A percentile compares a stretch with the other conserved stretches of the same genome.
phyloP scores from a whole-genome alignment of 2,329 filamentous ascomycete genomes.

The Arthrocladium fulminans region DNA sequence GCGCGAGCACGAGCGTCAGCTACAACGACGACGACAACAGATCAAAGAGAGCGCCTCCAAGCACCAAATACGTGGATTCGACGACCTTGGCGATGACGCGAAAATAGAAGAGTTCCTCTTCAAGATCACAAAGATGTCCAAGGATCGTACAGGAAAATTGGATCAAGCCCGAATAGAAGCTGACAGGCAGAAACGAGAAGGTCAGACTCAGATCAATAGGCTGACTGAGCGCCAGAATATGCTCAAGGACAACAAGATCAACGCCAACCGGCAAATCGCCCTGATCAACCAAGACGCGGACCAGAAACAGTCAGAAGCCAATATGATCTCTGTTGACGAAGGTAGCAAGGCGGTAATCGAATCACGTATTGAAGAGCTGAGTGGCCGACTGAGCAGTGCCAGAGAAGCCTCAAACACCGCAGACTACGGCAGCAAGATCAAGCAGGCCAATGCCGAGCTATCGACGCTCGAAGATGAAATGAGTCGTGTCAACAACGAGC shows the following conservation, averaged over 20 bases:
- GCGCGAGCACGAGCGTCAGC: constrained; percentile 72
- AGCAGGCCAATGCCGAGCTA: constrained; percentile 56
- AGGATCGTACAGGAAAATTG: constrained; percentile 69
- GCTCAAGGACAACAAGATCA: constrained; percentile 63
- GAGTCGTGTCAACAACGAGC: constrained; percentile 65
- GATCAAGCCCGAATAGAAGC: constrained; percentile 67
- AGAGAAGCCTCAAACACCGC: constrained; percentile 55
- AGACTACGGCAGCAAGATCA: constrained; percentile 63
- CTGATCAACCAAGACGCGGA: constrained; percentile 63
- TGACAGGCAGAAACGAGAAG: constrained; percentile 62
- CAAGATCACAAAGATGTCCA: constrained; percentile 62
- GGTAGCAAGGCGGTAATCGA: constrained; percentile 71
- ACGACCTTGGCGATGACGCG: constrained; percentile 64
- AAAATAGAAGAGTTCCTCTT: constrained; percentile 70
- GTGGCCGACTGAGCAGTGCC: constrained; percentile 51
- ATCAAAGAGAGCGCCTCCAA: constrained; percentile 67
- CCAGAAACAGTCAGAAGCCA: constrained; percentile 58
- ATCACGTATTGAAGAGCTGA: constrained; percentile 61
- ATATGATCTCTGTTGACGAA: constrained; percentile 74
- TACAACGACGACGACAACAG: constrained; percentile 61
- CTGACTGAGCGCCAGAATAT: constrained; percentile 66
- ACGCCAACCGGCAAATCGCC: constrained; percentile 62
- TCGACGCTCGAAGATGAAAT: constrained; percentile 62
- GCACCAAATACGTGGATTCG: constrained; percentile 76
- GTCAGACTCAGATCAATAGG: constrained; percentile 62